A percentile compares a stretch with the other conserved stretches of the same genome.
Evolutionary conservation across 2,329 filamentous ascomycete genomes (phyloP).

Genomic region (Cryphonectria radicalis): DNA sequence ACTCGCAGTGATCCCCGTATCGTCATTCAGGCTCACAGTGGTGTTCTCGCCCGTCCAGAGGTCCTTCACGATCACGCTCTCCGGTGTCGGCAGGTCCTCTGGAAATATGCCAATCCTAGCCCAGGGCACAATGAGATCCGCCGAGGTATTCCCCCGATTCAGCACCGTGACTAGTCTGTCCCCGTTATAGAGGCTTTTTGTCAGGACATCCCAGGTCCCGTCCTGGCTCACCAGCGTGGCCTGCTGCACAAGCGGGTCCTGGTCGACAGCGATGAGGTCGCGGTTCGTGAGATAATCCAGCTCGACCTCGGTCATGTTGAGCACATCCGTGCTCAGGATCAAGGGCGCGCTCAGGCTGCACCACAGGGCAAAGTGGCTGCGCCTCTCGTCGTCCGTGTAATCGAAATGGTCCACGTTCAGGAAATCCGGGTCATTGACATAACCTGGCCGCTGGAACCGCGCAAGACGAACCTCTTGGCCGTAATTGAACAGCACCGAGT

Average conservation of each 20-base stretch:
- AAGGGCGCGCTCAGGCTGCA: conserved; percentile 42
- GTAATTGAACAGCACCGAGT: conserved; percentile 54
- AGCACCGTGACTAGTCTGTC: conserved; percentile 52
- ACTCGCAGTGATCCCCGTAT: conserved; percentile 35
- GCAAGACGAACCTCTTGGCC: conserved; percentile 47
- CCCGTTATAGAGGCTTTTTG: conserved; percentile 50
- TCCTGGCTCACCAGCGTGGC: conserved; percentile 52
- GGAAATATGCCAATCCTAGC: conserved; percentile 42
- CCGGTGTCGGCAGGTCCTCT: conserved; percentile 33
- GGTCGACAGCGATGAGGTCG: conserved; percentile 47
- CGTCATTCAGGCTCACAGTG: conserved; percentile 31
- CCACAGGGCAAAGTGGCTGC: conserved; percentile 44
- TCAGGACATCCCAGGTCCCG: conserved; percentile 49
- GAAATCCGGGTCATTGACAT: conserved; percentile 46
- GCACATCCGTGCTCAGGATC: conserved; percentile 45
- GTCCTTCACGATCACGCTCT: conserved; percentile 43
- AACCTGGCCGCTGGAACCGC: conserved; percentile 44
- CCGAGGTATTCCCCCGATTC: conserved; percentile 44
- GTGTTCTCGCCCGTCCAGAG: conserved; percentile 46
- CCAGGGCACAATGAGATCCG: conserved; percentile 40
- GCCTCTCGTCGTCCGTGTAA: conserved; percentile 41
- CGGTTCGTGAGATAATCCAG: conserved; percentile 45
- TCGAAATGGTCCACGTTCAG: conserved; percentile 43
- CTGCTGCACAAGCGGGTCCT: conserved; percentile 48
- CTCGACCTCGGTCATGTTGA: conserved; percentile 40